Conservation (phyloP, 352 stramenopile species). For the Globisporangium yorkense region DNA sequence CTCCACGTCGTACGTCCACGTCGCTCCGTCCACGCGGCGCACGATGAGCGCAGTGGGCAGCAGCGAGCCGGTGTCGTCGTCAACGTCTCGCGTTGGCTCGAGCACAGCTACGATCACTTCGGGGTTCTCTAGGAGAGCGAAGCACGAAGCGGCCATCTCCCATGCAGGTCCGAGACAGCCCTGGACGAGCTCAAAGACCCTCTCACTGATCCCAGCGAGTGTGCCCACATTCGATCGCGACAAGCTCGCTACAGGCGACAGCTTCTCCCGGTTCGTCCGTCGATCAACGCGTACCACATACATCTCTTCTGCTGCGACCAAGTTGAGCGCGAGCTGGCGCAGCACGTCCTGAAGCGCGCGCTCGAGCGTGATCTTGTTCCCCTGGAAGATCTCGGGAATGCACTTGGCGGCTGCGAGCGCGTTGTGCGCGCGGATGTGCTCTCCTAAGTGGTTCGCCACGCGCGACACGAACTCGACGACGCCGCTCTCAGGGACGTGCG, state of each 20-base stretch:
- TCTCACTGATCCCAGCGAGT: not conserved
- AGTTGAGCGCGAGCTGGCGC: conserved; percentile 26
- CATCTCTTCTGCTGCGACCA: conserved; percentile 35
- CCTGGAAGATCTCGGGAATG: conserved; percentile 40
- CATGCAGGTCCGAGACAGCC: not conserved
- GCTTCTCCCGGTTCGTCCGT: not conserved
- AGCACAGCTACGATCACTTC: conserved; percentile 20
- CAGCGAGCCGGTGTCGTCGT: conserved; percentile 16
- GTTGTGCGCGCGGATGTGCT: conserved; percentile 28
- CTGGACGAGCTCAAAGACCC: conserved; percentile 7
- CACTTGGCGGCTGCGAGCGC: conserved; percentile 15
- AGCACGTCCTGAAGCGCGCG: conserved; percentile 33
- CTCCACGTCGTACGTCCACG: conserved; percentile 56
- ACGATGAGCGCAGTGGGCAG: conserved; percentile 34
- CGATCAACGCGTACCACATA: conserved; percentile 21
- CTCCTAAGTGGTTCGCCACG: conserved; percentile 41
- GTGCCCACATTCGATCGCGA: not conserved
- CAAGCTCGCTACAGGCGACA: not conserved
- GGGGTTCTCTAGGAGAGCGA: conserved; percentile 5
- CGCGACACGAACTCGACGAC: conserved; percentile 45
- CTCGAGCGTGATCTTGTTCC: conserved; percentile 46
- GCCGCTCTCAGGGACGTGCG: conserved; percentile 42
- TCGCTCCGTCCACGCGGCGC: conserved; percentile 33
- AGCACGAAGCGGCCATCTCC: conserved; percentile 3
- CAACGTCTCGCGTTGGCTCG: conserved; percentile 22